Conservation (phyloP, 208 protist genomes). For the Naegleria gruberi region DNA sequence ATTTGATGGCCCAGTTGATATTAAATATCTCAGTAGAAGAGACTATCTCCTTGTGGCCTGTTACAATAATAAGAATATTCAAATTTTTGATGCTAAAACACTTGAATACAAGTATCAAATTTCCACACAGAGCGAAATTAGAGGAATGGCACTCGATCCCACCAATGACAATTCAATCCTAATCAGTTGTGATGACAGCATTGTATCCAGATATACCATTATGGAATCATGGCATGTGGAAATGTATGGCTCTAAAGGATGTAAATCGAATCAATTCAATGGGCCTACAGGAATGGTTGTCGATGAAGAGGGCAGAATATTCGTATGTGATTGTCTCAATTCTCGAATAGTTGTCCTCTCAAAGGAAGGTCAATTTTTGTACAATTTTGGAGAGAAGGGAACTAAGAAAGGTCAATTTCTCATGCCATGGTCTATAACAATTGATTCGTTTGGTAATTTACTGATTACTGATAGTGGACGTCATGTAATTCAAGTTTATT, state of each 20-base stretch:
- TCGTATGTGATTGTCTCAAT: background rate
- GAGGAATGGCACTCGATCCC: background rate
- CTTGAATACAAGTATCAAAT: background rate
- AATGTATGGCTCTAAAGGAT: background rate
- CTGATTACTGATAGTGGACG: background rate
- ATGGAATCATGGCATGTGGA: background rate
- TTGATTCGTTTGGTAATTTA: background rate
- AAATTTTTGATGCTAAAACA: background rate
- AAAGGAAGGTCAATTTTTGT: background rate
- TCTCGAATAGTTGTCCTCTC: background rate
- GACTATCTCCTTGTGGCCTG: background rate
- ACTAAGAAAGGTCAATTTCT: background rate
- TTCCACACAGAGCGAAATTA: background rate
- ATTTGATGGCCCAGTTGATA: background rate
- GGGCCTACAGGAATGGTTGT: background rate
- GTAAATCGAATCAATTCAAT: background rate
- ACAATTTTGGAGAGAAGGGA: background rate
- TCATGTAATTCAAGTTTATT: no score
- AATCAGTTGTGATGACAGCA: background rate
- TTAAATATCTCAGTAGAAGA: background rate
- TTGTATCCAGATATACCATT: background rate
- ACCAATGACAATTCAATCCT: background rate
- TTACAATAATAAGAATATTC: background rate
- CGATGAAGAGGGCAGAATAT: background rate
- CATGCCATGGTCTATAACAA: background rate